Evolutionary conservation across 257 asterid genomes (phyloP).

Genomic region (Galeopsis tetrahit): DNA sequence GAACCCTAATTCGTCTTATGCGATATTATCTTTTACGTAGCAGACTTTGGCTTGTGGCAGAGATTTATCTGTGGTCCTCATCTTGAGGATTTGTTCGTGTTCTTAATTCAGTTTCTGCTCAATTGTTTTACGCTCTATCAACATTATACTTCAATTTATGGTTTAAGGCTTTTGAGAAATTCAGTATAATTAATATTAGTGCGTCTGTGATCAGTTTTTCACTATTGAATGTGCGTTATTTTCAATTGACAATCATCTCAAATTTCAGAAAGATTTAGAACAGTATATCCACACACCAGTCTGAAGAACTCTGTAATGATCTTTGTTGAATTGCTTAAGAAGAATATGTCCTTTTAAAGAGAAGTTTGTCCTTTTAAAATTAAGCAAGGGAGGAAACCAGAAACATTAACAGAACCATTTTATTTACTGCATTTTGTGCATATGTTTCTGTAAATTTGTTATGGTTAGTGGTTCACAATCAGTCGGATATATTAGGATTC

Average conservation of each 20-base stretch:
- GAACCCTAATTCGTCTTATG: too few relatives aligned
- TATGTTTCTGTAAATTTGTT: neutral
- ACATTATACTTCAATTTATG: neutral
- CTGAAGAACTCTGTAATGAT: neutral
- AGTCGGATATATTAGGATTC: slow-evolving; percentile 1
- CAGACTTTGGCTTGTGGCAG: too few relatives aligned
- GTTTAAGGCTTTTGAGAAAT: neutral
- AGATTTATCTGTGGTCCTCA: too few relatives aligned
- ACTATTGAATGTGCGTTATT: slow-evolving; percentile 1
- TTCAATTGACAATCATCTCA: neutral
- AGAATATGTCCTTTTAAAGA: neutral
- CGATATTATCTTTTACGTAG: too few relatives aligned
- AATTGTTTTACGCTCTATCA: too few relatives aligned
- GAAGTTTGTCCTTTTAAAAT: neutral
- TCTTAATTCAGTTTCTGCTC: too few relatives aligned
- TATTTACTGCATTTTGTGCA: slow-evolving; percentile 7
- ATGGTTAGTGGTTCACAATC: neutral
- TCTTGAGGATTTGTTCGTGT: too few relatives aligned
- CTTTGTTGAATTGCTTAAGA: slow-evolving; percentile 8
- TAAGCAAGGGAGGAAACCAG: neutral
- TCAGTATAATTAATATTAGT: neutral
- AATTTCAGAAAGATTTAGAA: neutral
- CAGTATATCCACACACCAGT: neutral
- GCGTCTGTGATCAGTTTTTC: slow-evolving; percentile 3
- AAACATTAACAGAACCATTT: neutral